A percentile compares a stretch with the other conserved stretches of the same genome.
Conservation (phyloP, 2,329 filamentous ascomycete genomes). For the Trichophyton schoenleinii region DNA sequence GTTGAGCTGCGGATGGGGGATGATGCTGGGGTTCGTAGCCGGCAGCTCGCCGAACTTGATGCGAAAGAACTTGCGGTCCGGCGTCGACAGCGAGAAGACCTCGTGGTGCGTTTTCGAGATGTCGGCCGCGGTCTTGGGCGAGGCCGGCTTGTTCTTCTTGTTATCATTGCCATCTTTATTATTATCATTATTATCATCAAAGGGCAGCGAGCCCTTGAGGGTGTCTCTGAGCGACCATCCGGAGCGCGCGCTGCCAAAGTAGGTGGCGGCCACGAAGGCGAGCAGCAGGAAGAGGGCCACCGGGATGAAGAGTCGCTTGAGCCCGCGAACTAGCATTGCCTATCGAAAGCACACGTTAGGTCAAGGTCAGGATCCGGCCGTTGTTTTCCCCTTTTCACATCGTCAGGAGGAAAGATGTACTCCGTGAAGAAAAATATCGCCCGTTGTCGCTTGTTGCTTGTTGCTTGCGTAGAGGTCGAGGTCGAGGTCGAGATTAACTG, state of each 20-base stretch:
- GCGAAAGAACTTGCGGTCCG: conserved; percentile 37
- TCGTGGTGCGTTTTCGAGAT: conserved; percentile 17
- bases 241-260: not conserved
- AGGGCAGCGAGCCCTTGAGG: not conserved
- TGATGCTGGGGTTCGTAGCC: conserved; percentile 45
- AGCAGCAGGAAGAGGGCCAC: conserved; percentile 8
- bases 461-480: no score
- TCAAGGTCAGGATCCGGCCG: not conserved
- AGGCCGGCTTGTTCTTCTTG: no score
- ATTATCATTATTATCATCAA: not conserved
- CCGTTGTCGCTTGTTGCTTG: no score
- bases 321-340: conserved; percentile 12
- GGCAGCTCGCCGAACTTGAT: conserved; percentile 36
- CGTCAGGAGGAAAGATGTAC: not conserved
- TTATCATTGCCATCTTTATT: no score
- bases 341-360: not conserved
- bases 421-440: no score
- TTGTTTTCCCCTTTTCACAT: not conserved
- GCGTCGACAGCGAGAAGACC: conserved; percentile 38
- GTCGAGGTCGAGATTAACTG: no score
- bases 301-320: conserved; percentile 10
- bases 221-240: not conserved
- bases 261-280: conserved; percentile 3
- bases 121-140: not conserved
- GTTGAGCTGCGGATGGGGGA: conserved; percentile 40